Percentiles rank a stretch among this genome's conserved stretches.
Conservation (phyloP, 2,329 filamentous ascomycete species). For the Hymenoscyphus scutula region DNA sequence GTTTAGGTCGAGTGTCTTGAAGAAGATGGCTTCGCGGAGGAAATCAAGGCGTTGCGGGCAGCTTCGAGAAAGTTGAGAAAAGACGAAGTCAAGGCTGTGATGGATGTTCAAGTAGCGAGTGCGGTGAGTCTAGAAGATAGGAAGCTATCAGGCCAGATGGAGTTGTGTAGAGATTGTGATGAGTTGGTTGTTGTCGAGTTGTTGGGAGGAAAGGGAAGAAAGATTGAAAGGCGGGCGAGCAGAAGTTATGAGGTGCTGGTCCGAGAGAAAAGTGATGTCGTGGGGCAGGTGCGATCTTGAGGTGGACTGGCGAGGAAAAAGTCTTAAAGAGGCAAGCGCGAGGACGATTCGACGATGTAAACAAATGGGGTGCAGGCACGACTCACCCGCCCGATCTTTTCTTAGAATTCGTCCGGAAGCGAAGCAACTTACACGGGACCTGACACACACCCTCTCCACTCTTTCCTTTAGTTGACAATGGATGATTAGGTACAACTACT, state of each 20-base stretch:
- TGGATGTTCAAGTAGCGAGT: slow-evolving; percentile 33
- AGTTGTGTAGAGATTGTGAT: slow-evolving; percentile 34
- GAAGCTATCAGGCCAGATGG: slow-evolving; percentile 39
- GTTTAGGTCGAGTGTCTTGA: background rate
- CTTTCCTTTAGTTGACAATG: background rate
- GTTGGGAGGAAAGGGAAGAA: slow-evolving; percentile 13
- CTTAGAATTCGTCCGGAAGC: background rate
- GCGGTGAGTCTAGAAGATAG: slow-evolving; percentile 36
- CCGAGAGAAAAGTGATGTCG: background rate
- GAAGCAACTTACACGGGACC: background rate
- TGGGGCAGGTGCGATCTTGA: background rate
- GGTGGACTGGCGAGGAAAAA: background rate
- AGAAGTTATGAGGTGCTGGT: slow-evolving; percentile 4
- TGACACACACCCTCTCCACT: background rate
- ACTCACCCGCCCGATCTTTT: background rate
- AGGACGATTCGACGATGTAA: slow-evolving; percentile 3
- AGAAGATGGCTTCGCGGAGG: background rate
- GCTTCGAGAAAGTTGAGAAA: background rate
- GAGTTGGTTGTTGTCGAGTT: slow-evolving; percentile 22
- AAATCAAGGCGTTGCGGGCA: background rate
- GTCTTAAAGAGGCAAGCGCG: slow-evolving; percentile 1
- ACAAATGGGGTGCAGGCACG: background rate
- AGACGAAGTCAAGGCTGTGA: slow-evolving; percentile 23
- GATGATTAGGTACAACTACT: background rate
- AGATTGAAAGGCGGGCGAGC: background rate